phyloP scores from a whole-genome alignment of 768 basidiomycete genomes.

The Kwoniella botswanensis region DNA sequence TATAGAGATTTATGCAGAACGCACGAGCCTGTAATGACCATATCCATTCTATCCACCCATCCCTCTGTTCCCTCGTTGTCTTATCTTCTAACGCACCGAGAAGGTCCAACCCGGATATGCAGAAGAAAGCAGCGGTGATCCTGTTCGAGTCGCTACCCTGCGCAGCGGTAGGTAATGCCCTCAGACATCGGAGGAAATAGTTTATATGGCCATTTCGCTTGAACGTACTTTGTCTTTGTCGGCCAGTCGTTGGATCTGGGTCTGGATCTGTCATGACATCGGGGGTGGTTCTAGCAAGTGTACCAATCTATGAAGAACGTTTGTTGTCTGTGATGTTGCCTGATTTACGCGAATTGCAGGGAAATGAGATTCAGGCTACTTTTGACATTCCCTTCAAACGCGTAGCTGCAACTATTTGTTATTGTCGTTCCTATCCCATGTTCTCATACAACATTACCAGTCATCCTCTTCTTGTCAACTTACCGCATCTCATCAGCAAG shows the following conservation, averaged over 20 bases:
- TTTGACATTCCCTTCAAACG: background rate
- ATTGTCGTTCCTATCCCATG: background rate
- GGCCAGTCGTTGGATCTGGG: no score
- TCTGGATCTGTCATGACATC: slow-evolving; percentile 16
- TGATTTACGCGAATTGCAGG: background rate
- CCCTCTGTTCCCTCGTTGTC: slow-evolving; percentile 64
- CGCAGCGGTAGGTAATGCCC: slow-evolving; percentile 72
- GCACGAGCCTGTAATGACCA: slow-evolving; percentile 82
- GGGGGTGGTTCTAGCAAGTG: background rate
- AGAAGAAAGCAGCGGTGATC: slow-evolving; percentile 86
- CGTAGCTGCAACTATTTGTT: background rate
- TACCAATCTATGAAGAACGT: background rate
- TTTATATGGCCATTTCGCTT: slow-evolving; percentile 65
- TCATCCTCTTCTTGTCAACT: background rate
- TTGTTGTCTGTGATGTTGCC: background rate
- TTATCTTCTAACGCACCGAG: slow-evolving; percentile 64
- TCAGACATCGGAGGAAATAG: slow-evolving; percentile 72
- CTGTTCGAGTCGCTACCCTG: slow-evolving; percentile 74
- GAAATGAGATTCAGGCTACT: background rate
- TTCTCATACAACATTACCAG: background rate
- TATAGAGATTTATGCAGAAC: slow-evolving; percentile 29
- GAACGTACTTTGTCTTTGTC: slow-evolving; percentile 42
- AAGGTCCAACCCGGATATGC: slow-evolving; percentile 80
- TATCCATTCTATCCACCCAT: slow-evolving; percentile 78
- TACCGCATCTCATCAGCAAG: no score